Evolutionary conservation across 306 rosid species (phyloP).

Genomic region (Lathyrus sativus): DNA sequence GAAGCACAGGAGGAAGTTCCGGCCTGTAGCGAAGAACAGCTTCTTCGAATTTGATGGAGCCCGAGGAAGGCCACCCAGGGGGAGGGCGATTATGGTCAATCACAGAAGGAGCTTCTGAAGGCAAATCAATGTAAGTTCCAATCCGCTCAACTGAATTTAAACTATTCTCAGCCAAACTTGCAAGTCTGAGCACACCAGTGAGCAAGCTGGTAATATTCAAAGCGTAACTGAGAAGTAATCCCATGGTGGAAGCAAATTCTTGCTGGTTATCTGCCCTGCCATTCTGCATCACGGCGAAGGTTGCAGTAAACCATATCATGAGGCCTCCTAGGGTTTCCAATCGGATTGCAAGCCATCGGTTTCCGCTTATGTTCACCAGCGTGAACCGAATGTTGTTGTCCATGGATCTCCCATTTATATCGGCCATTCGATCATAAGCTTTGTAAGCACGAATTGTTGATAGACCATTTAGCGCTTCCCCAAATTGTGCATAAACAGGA

Average conservation of each 20-base stretch:
- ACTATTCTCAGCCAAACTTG: conserved; percentile 88
- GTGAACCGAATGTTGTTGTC: conserved; percentile 85
- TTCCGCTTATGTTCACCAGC: conserved; percentile 65
- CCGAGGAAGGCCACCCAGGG: conserved; percentile 87
- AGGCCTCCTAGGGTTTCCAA: conserved; percentile 87
- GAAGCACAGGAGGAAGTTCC: conserved; percentile 89
- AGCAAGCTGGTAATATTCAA: conserved; percentile 79
- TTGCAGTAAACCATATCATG: conserved; percentile 92
- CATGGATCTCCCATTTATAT: conserved; percentile 83
- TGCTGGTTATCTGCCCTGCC: conserved; percentile 68
- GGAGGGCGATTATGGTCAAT: conserved; percentile 78
- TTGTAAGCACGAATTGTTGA: conserved; percentile 84
- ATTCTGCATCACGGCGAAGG: conserved; percentile 89
- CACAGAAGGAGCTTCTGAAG: conserved; percentile 81
- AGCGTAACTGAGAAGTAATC: conserved; percentile 88
- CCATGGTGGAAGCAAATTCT: conserved; percentile 84
- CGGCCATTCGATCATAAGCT: conserved; percentile 93
- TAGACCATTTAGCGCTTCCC: conserved; percentile 92
- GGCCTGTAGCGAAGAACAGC: conserved; percentile 89
- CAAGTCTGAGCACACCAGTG: conserved; percentile 87
- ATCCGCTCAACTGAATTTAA: conserved; percentile 87
- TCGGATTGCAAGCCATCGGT: conserved; percentile 79
- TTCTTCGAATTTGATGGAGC: conserved; percentile 70
- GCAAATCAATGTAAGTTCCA: conserved; percentile 80
- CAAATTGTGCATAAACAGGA: conserved; percentile 95